Base-by-base conservation (phyloP, 2,329 filamentous ascomycete species). In the Allantophomopsis lycopodina region DNA sequence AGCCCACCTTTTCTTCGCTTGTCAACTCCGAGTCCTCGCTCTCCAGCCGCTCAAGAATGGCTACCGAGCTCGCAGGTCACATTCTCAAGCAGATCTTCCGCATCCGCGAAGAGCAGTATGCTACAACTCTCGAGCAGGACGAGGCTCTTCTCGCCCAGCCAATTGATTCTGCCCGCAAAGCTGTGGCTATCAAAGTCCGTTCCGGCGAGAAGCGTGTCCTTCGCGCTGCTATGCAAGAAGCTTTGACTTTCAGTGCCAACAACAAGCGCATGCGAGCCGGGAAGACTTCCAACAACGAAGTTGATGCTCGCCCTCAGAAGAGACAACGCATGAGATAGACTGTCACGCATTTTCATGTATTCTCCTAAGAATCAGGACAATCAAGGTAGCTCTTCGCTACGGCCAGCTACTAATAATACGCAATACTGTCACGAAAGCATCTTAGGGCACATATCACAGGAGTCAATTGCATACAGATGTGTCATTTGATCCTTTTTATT, bases 191-290 rank as follows among this genome's bases (percentile, higher is more conserved):
- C 32, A 60, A 73, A 46, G 74, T 82, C 15, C 66, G 77, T 43
- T 55, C 72, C 4, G 77, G 77, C n/a, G 77, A 83, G 56, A 79
- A 79, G 50, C 60, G 65, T 46, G 64, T 82, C 4, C 47, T 81
- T n/a, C 57, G 59, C 40, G 57, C 64, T 46, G 57, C 71, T 2
- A 59, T 64, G 39, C 43, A 48, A 33, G 58, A 62, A 46, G 57
- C 65, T 28, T 39, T 28, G 15, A 41, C 44, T 8, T 56, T 54
- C 32, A 31, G 40, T 5, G 49, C 42, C 38, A 47, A 39, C 46
- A 54, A 57, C 37, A 54, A 49, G 42, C 50, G 48, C 46, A 60
- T 59, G 56, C 55, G 54, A 42, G 46, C 45, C 10, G 23, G 23
- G 11, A 28, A 28, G 11, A 28, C 23, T 28, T 28, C 23, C 35